Conservation (phyloP, 2,329 filamentous ascomycete genomes). For the Pezicula neosporulosa region DNA sequence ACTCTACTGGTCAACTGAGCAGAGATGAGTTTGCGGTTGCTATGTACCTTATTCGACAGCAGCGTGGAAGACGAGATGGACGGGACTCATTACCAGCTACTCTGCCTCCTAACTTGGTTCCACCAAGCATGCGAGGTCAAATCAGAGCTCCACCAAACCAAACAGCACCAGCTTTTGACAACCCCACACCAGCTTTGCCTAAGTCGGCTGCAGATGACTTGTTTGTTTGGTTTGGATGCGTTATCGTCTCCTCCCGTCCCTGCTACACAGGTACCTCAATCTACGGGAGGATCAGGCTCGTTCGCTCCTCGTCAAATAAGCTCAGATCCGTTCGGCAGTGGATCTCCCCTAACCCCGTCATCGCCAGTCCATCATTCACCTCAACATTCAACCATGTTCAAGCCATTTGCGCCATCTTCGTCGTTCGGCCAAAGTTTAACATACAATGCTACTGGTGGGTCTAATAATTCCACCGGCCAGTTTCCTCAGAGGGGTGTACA, state of each 20-base stretch:
- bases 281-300: conserved; percentile 69
- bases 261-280: conserved; percentile 56
- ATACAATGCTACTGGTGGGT: conserved; percentile 66
- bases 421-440: conserved; percentile 84
- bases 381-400: conserved; percentile 53
- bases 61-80: conserved; percentile 68
- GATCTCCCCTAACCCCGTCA: conserved; percentile 19
- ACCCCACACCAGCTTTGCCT: conserved; percentile 42
- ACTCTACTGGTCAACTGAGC: conserved; percentile 79
- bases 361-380: conserved; percentile 22
- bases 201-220: conserved; percentile 90
- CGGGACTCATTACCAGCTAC: conserved; percentile 62
- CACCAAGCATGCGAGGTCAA: conserved; percentile 76
- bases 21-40: conserved; percentile 94
- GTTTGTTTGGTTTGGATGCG: conserved; percentile 91
- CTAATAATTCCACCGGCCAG: conserved; percentile 32
- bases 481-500: conserved; percentile 32
- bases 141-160: conserved; percentile 41
- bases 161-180: conserved; percentile 39
- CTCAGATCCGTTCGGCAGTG: conserved; percentile 39
- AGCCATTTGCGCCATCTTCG: conserved; percentile 88
- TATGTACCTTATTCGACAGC: conserved; percentile 94
- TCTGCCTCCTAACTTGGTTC: conserved; percentile 79
- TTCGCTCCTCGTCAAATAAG: conserved; percentile 38
- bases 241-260: conserved; percentile 46